Evolutionary conservation across 2,329 filamentous ascomycete species (phyloP), one percentile per base, ranked within the genome.

Genomic region (Microdochium trichocladiopsis): DNA sequence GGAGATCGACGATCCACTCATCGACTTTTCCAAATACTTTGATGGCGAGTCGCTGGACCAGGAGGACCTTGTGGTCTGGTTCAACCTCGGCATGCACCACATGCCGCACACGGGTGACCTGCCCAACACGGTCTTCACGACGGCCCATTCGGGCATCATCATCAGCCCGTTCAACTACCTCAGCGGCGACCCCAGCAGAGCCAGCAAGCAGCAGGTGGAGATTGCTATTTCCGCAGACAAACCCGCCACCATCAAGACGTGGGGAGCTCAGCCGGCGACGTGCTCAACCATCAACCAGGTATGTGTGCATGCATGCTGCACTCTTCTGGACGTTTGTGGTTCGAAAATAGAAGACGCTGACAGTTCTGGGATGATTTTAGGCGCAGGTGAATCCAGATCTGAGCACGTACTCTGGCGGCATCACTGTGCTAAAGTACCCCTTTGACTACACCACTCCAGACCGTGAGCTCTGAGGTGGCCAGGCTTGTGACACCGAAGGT

Each of bases 1-100:
- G 56, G 68, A 74, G 25, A 65, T 70, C 0, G 37, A 66, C 2
- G 69, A 79, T 50, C 79, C 79, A 4, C 66, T 75, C 3, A 63
- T 81, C 21, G 67, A 80, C 57, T 82, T 82, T 56, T 61, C 62
- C 41, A 69, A 71, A 25, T 79, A 79, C 61, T 72, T 78, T 33
- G 62, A 77, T 53, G 68, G 66, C 47, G 71, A 77, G 58, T 63
- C 56, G 10, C 59, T 76, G 2, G 58, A 63, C 41, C 67, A 76
- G 51, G 70, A 74, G 58, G 73, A 76, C 51, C 53, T 77, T 11
- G 77, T 80, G 2, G 51, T 81, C 12, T 82, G 74, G 71, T 69
- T 82, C 53, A 82, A 76, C 52, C 57, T 76, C 8, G 79, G 79
- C 16, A 82, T 78, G 74, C 78, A 83, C 58, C 79, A 83, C 59